phyloP scores from a whole-genome alignment of 2,329 filamentous ascomycete genomes.

The Elsinoe ampelina region DNA sequence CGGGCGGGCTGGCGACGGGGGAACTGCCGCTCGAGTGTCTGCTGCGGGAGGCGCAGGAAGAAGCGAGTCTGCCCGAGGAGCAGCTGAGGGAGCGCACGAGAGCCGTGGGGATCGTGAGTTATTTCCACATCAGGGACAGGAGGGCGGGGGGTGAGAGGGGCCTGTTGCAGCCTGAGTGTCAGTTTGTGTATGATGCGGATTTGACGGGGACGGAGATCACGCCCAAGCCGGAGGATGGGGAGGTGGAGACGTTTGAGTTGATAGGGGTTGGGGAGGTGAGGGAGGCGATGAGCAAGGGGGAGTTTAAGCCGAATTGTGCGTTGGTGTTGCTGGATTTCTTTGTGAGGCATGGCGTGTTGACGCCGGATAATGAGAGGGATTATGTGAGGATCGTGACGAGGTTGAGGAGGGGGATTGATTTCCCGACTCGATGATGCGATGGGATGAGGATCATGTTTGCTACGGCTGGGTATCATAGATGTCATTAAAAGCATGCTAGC shows the following conservation, averaged over 20 bases:
- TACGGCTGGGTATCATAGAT: neutral
- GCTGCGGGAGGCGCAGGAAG: constrained; percentile 78
- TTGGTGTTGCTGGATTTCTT: constrained; percentile 83
- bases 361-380: constrained; percentile 65
- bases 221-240: constrained; percentile 72
- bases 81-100: constrained; percentile 54
- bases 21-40: constrained; percentile 74
- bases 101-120: constrained; percentile 64
- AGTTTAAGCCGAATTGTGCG: constrained; percentile 91
- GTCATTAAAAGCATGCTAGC: neutral
- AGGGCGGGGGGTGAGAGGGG: constrained; percentile 70
- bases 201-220: constrained; percentile 53
- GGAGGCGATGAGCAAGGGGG: constrained; percentile 56
- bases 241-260: constrained; percentile 78
- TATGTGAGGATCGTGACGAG: constrained; percentile 66
- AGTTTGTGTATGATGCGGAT: constrained; percentile 86
- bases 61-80: constrained; percentile 67
- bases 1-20: constrained; percentile 71
- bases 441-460: neutral
- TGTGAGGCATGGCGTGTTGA: constrained; percentile 72
- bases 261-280: constrained; percentile 69
- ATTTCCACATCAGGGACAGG: constrained; percentile 70
- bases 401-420: constrained; percentile 70
- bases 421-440: constrained; percentile 43
- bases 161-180: constrained; percentile 78